Evolutionary conservation across 2,329 filamentous ascomycete genomes (phyloP).

Genomic region (Aureobasidium sp.): DNA sequence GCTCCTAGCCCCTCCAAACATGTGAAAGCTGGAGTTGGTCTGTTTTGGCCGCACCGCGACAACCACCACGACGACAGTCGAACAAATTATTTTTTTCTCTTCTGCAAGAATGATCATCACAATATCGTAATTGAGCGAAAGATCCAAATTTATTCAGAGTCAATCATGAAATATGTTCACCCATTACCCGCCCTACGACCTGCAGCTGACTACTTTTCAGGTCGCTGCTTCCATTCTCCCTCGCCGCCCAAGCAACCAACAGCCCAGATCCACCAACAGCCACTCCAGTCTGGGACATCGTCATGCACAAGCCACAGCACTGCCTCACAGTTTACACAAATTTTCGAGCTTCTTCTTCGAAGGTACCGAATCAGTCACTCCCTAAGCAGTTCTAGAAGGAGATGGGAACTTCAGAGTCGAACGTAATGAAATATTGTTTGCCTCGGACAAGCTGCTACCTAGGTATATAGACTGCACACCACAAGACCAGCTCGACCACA

Average conservation of each 20-base stretch:
- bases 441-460: background rate
- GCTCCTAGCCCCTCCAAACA: slow-evolving; percentile 14
- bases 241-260: slow-evolving; percentile 10
- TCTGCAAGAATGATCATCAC: background rate
- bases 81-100: background rate
- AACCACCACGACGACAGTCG: background rate
- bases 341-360: background rate
- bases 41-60: background rate
- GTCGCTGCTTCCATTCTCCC: background rate
- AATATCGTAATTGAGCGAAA: background rate
- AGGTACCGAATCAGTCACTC: no score
- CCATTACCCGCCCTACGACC: background rate
- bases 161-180: background rate
- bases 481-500: no score
- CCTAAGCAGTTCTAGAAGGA: no score
- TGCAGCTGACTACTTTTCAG: background rate
- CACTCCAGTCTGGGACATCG: background rate
- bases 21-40: slow-evolving; percentile 10
- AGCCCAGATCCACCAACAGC: background rate
- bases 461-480: background rate
- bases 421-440: background rate
- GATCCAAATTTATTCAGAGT: background rate
- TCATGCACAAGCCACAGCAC: background rate
- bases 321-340: background rate
- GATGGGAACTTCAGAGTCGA: no score